Base-by-base conservation (phyloP, 306 rosid species). In the Vigna reflexopilosa region DNA sequence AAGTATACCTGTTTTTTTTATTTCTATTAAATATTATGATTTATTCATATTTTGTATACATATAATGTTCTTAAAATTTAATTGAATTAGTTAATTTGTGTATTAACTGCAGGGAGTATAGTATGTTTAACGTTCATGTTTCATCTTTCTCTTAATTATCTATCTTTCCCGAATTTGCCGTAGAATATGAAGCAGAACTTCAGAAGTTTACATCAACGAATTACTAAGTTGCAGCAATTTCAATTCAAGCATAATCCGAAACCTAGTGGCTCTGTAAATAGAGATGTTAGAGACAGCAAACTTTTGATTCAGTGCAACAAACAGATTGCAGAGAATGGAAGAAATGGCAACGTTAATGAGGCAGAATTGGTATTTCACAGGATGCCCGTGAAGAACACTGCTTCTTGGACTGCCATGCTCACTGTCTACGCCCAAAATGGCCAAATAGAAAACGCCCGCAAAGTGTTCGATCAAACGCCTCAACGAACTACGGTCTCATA, bases 381-480 rank as follows among this genome's bases (percentile, higher is more conserved):
- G 3, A 91, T 94, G 90, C 90, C 96, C 19, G 51, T 26, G 24
- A 93, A 83, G 14, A 86, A 75, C 70, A 83, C 85, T 0, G 75
- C 89, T 38, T 89, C 98, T 66, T 91, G 96, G 94, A 90, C 96
- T 10, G 96, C 97, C 73, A 85, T 94, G 97, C 93, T 94, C 67
- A 89, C 93, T 1, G 96, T 86, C 0, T 91, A 89, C 57, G 88
- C 86, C 0, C 83, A 90, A 65, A 94, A 88, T 47, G 94, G 93
- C 5, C 86, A 89, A 38, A 83, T 72, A 0, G 12, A 3, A 13
- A 70, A 76, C n/a, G 96, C 98, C 22, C 89, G 81, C 32, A 78
- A 84, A n/a, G 0, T 87, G 91, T 91, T 91, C 32, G 90, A 91
- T 2, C 64, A 81, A 85, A 90, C 87, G 89, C 97, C 97, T 5